Conservation (phyloP, 352 stramenopile genomes). For the Globisporangium mamillatum region DNA sequence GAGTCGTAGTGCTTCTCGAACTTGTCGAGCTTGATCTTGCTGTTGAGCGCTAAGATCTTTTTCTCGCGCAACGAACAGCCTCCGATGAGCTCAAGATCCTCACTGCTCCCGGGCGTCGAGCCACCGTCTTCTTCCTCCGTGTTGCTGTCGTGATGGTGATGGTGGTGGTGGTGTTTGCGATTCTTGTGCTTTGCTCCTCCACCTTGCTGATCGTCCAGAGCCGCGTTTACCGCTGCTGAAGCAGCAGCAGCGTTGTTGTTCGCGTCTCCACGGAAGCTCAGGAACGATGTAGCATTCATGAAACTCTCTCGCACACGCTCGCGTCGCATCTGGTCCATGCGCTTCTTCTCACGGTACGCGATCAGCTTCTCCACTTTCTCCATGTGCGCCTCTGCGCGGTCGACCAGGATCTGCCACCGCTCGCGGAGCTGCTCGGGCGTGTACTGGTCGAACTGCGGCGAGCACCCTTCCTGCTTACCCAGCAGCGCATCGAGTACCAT, state of each 20-base stretch:
- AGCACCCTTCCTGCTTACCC: conserved; percentile 37
- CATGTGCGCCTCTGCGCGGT: conserved; percentile 48
- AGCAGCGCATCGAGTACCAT: conserved; percentile 50
- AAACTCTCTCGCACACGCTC: conserved; percentile 35
- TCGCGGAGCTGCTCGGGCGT: conserved; percentile 50
- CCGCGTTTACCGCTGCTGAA: background rate
- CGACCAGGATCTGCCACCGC: conserved; percentile 55
- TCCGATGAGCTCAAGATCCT: background rate
- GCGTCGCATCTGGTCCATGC: conserved; percentile 26
- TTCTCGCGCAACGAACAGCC: conserved; percentile 49
- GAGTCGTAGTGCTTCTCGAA: conserved; percentile 67
- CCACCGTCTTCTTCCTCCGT: conserved; percentile 13
- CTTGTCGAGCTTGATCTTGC: conserved; percentile 42
- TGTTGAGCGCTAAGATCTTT: conserved; percentile 54
- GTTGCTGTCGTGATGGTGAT: conserved; percentile 2
- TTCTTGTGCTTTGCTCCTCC: background rate
- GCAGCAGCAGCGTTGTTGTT: background rate
- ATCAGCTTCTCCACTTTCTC: conserved; percentile 57
- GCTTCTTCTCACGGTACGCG: conserved; percentile 52
- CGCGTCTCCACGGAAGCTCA: conserved; percentile 9
- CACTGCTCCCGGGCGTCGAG: background rate
- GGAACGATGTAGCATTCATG: conserved; percentile 18
- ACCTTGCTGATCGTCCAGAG: conserved; percentile 2
- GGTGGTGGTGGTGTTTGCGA: background rate
- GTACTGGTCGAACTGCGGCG: conserved; percentile 56